Evolutionary conservation across 768 basidiomycete genomes (phyloP).

Genomic region (Hypsizygus marmoreus): DNA sequence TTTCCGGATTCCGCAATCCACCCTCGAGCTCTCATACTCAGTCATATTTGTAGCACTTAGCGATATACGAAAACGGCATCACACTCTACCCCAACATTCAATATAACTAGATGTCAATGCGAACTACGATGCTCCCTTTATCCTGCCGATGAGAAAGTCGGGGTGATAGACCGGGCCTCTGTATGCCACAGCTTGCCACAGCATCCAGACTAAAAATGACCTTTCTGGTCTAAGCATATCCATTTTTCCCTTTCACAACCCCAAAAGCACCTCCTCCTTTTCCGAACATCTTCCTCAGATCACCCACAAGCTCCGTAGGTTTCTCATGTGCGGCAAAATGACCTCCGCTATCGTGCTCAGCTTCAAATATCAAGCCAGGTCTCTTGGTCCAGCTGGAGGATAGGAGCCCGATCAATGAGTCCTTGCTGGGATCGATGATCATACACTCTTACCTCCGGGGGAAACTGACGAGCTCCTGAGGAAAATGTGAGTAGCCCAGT

Average conservation of each 20-base stretch:
- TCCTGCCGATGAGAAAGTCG: no score
- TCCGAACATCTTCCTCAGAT: conserved; percentile 59
- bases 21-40: no score
- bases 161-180: no score
- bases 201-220: no score
- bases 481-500: conserved; percentile 52
- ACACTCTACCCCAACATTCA: no score
- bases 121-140: no score
- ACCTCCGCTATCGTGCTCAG: conserved; percentile 51
- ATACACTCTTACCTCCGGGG: conserved; percentile 28
- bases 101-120: no score
- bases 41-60: no score
- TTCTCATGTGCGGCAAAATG: conserved; percentile 60
- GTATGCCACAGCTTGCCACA: no score
- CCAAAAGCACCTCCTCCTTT: conserved; percentile 50
- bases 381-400: conserved; percentile 41
- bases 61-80: no score
- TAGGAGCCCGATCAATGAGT: not conserved
- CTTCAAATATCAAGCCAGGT: conserved; percentile 45
- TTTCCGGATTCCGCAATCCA: no score
- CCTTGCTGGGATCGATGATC: not conserved
- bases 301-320: conserved; percentile 48
- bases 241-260: conserved; percentile 45
- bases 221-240: no score
- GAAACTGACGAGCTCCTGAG: conserved; percentile 40